Percentiles rank a stretch among this genome's conserved stretches.
Evolutionary conservation across 2,329 filamentous ascomycete species (phyloP).

Genomic region (Fusarium beomiforme): DNA sequence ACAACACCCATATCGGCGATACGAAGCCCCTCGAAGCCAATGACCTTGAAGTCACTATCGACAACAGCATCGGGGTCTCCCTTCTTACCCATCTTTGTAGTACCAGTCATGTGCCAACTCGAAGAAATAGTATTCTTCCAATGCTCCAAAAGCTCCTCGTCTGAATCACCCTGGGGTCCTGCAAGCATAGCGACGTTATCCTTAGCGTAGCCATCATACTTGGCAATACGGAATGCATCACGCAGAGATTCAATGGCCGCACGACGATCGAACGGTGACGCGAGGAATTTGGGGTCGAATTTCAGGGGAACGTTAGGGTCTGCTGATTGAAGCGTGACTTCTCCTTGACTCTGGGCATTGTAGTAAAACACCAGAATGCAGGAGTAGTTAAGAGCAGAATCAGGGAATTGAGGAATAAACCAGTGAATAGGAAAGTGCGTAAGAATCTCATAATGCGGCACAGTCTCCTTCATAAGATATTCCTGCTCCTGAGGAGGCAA

Average conservation of each 20-base stretch:
- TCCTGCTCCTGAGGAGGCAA: constrained; percentile 56
- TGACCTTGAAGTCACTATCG: constrained; percentile 47
- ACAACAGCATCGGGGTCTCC: constrained; percentile 57
- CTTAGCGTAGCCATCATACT: constrained; percentile 55
- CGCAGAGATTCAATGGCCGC: constrained; percentile 59
- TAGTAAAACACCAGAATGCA: constrained; percentile 59
- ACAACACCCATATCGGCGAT: constrained; percentile 38
- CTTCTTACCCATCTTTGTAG: constrained; percentile 64
- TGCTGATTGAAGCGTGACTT: constrained; percentile 61
- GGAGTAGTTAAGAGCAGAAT: constrained; percentile 52
- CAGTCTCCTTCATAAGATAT: constrained; percentile 58
- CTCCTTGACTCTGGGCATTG: constrained; percentile 64
- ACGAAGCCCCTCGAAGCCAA: constrained; percentile 34
- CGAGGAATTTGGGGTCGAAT: constrained; percentile 64
- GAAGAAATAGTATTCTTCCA: constrained; percentile 57
- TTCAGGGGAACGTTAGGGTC: constrained; percentile 61
- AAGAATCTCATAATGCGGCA: constrained; percentile 67
- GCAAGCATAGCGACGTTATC: constrained; percentile 54
- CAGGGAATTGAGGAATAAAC: constrained; percentile 52
- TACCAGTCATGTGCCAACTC: constrained; percentile 67
- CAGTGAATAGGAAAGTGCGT: constrained; percentile 58
- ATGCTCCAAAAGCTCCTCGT: constrained; percentile 62
- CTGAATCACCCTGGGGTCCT: constrained; percentile 57
- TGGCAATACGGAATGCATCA: constrained; percentile 53
- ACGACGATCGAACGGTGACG: constrained; percentile 63